A percentile compares a stretch with the other conserved stretches of the same genome.
Evolutionary conservation across 2,329 filamentous ascomycete genomes (phyloP).

Genomic region (Penicillium sp.): DNA sequence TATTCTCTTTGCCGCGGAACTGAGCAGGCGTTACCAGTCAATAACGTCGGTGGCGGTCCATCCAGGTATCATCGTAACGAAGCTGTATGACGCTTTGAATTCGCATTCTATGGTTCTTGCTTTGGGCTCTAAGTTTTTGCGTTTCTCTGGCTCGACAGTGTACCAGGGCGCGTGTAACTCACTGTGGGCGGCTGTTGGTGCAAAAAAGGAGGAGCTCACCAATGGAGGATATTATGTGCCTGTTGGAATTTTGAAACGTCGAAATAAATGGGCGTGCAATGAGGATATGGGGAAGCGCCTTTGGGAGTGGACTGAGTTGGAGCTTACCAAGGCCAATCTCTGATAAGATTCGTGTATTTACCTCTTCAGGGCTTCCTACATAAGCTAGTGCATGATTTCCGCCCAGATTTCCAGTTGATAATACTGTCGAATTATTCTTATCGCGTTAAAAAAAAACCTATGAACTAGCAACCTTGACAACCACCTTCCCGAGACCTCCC

Average conservation of each 20-base stretch:
- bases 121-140: slow-evolving; percentile 15
- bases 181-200: slow-evolving; percentile 34
- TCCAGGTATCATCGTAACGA: slow-evolving; percentile 45
- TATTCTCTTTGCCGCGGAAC: slow-evolving; percentile 46
- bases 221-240: slow-evolving; percentile 35
- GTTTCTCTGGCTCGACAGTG: slow-evolving; percentile 22
- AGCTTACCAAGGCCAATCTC: slow-evolving; percentile 24
- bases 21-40: slow-evolving; percentile 40
- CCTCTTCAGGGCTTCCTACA: not conserved
- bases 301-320: slow-evolving; percentile 39
- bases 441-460: not conserved
- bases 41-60: slow-evolving; percentile 47
- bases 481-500: slow-evolving; percentile 48
- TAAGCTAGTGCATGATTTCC: not conserved
- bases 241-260: slow-evolving; percentile 27
- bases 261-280: slow-evolving; percentile 28
- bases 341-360: not conserved
- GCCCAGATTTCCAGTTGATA: not conserved
- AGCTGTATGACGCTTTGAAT: slow-evolving; percentile 28
- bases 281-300: slow-evolving; percentile 28
- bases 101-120: slow-evolving; percentile 8
- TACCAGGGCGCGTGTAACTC: slow-evolving; percentile 27
- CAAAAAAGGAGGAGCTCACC: slow-evolving; percentile 24
- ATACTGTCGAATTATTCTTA: not conserved
- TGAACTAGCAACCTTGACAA: slow-evolving; percentile 38